A percentile compares a stretch with the other conserved stretches of the same genome.
Conservation (phyloP, 2,329 filamentous ascomycete genomes). For the Lachnellula arida region DNA sequence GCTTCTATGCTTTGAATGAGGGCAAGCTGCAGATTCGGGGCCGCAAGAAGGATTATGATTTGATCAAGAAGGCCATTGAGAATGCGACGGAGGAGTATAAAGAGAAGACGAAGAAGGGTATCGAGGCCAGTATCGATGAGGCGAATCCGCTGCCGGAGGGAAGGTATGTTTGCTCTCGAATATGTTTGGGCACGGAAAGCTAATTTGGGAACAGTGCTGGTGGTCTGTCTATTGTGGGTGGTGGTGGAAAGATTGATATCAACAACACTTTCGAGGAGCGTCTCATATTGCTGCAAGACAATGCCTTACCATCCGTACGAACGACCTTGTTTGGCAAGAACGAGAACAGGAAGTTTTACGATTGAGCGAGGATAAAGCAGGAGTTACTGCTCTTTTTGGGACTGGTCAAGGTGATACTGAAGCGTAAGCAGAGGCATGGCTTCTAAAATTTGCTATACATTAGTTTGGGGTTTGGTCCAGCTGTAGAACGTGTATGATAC, state of each 20-base stretch:
- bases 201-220: slow-evolving; percentile 58
- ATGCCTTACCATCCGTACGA: slow-evolving; percentile 78
- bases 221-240: slow-evolving; percentile 74
- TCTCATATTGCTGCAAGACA: slow-evolving; percentile 76
- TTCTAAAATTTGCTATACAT: slow-evolving; percentile 13
- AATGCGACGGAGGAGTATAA: slow-evolving; percentile 80
- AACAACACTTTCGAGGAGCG: slow-evolving; percentile 97
- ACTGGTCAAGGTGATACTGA: slow-evolving; percentile 1
- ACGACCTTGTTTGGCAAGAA: slow-evolving; percentile 90
- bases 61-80: slow-evolving; percentile 72
- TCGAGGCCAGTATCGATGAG: slow-evolving; percentile 70
- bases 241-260: slow-evolving; percentile 91
- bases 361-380: slow-evolving; percentile 45
- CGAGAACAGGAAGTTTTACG: slow-evolving; percentile 90
- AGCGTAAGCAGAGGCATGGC: slow-evolving; percentile 1
- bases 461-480: slow-evolving; percentile 17
- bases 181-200: slow-evolving; percentile 4
- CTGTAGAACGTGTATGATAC: slow-evolving; percentile 33
- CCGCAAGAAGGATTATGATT: slow-evolving; percentile 72
- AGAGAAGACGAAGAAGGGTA: slow-evolving; percentile 66
- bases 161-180: slow-evolving; percentile 58
- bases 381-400: slow-evolving; percentile 7
- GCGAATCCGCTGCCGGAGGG: slow-evolving; percentile 72
- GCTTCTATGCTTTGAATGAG: slow-evolving; percentile 84
- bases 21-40: slow-evolving; percentile 68